phyloP scores from a whole-genome alignment of 345 rosid genomes.

The Lenwebbia sp. region DNA sequence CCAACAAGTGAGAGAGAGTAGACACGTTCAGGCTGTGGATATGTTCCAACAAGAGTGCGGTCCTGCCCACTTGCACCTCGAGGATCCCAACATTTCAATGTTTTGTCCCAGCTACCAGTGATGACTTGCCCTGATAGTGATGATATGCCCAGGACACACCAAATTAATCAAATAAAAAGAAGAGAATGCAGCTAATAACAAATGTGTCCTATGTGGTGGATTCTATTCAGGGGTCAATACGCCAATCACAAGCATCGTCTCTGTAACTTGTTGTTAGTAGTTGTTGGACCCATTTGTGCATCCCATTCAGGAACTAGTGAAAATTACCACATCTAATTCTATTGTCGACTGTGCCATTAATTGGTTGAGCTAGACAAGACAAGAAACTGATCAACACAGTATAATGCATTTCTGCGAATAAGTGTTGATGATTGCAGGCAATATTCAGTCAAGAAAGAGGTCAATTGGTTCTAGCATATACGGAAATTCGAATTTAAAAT shows the following conservation, averaged over 20 bases:
- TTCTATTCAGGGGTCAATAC: neutral
- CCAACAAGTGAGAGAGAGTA: slow-evolving; percentile 91
- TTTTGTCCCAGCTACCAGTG: slow-evolving; percentile 95
- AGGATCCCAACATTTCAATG: slow-evolving; percentile 94
- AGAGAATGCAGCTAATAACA: neutral
- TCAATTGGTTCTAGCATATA: neutral
- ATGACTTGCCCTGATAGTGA: slow-evolving; percentile 72
- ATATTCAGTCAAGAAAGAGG: neutral
- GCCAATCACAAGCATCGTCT: neutral
- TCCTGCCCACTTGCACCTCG: slow-evolving; percentile 93
- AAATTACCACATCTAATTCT: neutral
- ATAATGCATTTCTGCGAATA: neutral
- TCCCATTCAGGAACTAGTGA: neutral
- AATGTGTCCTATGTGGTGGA: neutral
- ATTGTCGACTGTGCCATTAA: neutral
- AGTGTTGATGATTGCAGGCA: neutral
- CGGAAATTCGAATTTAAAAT: neutral
- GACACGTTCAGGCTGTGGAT: slow-evolving; percentile 89
- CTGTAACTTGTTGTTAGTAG: neutral
- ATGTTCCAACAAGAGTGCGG: slow-evolving; percentile 73
- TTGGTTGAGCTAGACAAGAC: neutral
- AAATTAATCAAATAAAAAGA: neutral
- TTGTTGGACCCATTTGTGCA: neutral
- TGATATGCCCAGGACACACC: neutral
- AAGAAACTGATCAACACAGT: neutral